A percentile compares a stretch with the other conserved stretches of the same genome.
Evolutionary conservation across 805 yeast genomes (phyloP).

Genomic region (Candida bentonensis): DNA sequence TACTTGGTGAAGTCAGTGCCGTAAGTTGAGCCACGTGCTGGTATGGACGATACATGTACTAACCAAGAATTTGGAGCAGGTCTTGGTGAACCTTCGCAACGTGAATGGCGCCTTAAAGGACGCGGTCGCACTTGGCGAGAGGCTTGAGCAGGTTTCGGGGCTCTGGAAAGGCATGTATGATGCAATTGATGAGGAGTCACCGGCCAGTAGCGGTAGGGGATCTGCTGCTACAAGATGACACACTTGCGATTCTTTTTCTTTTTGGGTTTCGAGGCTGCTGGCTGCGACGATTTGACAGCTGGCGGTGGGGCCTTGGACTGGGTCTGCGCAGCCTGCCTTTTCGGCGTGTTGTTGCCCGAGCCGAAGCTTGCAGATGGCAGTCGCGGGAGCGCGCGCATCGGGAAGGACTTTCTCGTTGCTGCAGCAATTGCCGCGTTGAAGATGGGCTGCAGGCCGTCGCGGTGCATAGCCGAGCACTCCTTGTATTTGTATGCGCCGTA

Average conservation of each 20-base stretch:
- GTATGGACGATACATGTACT: slow-evolving; percentile 13
- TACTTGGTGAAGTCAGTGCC: slow-evolving; percentile 41
- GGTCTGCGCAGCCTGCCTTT: neutral
- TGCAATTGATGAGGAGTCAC: slow-evolving; percentile 1
- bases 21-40: slow-evolving; percentile 9
- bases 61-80: slow-evolving; percentile 38
- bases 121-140: slow-evolving; percentile 60
- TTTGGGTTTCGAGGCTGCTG: neutral
- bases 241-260: slow-evolving; percentile 5
- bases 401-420: slow-evolving; percentile 14
- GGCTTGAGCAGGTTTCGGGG: slow-evolving; percentile 55
- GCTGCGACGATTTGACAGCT: slow-evolving; percentile 2
- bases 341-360: too few species aligned
- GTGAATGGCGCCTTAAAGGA: slow-evolving; percentile 55
- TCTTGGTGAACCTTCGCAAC: slow-evolving; percentile 47
- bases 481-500: slow-evolving; percentile 60
- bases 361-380: too few species aligned
- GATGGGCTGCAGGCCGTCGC: slow-evolving; percentile 51
- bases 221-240: slow-evolving; percentile 6
- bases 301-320: neutral
- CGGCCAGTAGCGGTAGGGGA: neutral
- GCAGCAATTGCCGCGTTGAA: slow-evolving; percentile 45
- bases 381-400: too few species aligned
- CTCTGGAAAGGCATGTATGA: slow-evolving; percentile 59
- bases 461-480: slow-evolving; percentile 66